Conservation (phyloP, 2,329 filamentous ascomycete species). For the Stemphylium vesicarium region DNA sequence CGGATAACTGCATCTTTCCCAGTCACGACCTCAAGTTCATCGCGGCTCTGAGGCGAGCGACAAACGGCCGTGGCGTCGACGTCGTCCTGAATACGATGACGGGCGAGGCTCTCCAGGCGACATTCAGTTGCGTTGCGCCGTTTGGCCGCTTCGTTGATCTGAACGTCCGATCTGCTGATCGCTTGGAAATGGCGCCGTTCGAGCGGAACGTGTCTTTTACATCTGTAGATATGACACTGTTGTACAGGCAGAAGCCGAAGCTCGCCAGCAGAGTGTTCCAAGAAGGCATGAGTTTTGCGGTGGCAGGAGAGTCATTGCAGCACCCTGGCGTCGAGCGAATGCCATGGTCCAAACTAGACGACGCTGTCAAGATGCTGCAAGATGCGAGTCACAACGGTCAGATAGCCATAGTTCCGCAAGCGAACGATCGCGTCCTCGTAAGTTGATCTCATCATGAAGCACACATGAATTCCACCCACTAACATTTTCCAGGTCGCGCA, state of each 20-base stretch:
- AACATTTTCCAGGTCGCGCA: conserved; percentile 5
- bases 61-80: conserved; percentile 38
- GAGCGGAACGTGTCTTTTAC: conserved; percentile 16
- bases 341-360: conserved; percentile 14
- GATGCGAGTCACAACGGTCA: conserved; percentile 10
- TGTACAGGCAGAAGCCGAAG: conserved; percentile 6
- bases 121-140: conserved; percentile 54
- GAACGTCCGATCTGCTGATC: conserved; percentile 1
- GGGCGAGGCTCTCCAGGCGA: conserved; percentile 42
- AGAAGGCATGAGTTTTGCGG: conserved; percentile 6
- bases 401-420: conserved; percentile 9
- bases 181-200: conserved; percentile 31
- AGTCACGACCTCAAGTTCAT: conserved; percentile 31
- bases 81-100: conserved; percentile 36
- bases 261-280: conserved; percentile 12
- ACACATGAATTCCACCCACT: not conserved
- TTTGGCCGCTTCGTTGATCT: conserved; percentile 32
- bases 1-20: conserved; percentile 33
- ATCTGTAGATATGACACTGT: conserved; percentile 13
- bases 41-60: conserved; percentile 9
- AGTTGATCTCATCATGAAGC: not conserved
- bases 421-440: conserved; percentile 9
- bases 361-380: conserved; percentile 23
- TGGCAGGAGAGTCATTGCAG: not conserved
- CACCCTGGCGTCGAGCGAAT: not conserved